phyloP scores from a whole-genome alignment of 257 asterid species.

The Rhazya stricta region DNA sequence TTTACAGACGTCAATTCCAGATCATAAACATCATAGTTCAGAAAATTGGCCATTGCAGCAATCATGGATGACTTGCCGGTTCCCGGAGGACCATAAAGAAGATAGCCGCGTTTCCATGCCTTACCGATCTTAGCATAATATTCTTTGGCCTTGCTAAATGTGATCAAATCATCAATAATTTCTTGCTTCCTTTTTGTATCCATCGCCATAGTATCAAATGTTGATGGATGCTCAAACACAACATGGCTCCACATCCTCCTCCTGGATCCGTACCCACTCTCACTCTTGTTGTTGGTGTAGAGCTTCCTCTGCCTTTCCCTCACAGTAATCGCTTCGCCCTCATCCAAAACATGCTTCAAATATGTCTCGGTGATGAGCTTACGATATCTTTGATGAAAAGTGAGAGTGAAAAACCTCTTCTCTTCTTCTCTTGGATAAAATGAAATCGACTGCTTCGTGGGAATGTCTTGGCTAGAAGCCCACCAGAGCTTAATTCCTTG shows the following conservation, averaged over 20 bases:
- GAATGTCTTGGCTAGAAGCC: conserved; percentile 27
- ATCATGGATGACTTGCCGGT: conserved; percentile 21
- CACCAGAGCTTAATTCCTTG: conserved; percentile 38
- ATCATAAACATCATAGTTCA: conserved; percentile 21
- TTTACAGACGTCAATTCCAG: conserved; percentile 16
- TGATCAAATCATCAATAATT: too few species aligned
- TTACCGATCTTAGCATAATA: not conserved
- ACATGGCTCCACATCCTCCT: conserved; percentile 46
- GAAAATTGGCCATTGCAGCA: conserved; percentile 20
- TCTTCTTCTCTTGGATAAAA: conserved; percentile 9
- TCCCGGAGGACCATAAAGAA: not conserved
- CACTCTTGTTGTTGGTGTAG: conserved; percentile 36
- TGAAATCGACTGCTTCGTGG: conserved; percentile 15
- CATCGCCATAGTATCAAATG: conserved; percentile 42
- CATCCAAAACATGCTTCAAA: conserved; percentile 37
- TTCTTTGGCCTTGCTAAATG: not conserved
- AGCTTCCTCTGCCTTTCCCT: conserved; percentile 43
- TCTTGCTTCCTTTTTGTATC: too few species aligned
- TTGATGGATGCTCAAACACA: conserved; percentile 43
- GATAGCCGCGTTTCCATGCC: conserved; percentile 1
- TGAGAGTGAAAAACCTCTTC: conserved; percentile 6
- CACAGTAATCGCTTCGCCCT: conserved; percentile 45
- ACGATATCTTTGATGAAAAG: too few species aligned
- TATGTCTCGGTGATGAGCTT: too few species aligned
- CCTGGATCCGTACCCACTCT: conserved; percentile 20